These are phyloP conservation scores for Populus euphratica DNA, from an alignment of 345 rosid species.

Conservation along the genomic window DNA sequence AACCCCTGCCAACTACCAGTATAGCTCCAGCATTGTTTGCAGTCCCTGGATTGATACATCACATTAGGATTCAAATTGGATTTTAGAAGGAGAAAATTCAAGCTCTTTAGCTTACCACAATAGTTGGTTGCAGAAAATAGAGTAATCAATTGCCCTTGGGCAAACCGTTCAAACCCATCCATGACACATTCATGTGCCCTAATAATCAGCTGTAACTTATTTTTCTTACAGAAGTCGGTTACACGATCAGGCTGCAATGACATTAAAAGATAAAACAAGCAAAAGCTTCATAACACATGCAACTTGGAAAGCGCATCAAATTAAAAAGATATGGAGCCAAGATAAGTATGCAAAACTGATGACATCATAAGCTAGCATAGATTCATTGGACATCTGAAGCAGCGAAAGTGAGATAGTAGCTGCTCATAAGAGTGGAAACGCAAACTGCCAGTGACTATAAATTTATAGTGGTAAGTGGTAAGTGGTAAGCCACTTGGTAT, in stretches of 20 bases:
- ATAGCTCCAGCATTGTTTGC: conserved; percentile 99
- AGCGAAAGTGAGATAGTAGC: neutral
- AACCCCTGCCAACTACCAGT: conserved; percentile 90
- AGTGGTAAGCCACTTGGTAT: neutral
- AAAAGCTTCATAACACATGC: neutral
- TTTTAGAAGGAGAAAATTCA: neutral
- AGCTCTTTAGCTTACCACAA: conserved; percentile 57
- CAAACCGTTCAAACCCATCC: conserved; percentile 99
- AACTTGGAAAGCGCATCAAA: neutral
- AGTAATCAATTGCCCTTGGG: conserved; percentile 96
- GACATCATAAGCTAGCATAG: neutral
- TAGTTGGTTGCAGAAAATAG: conserved; percentile 97
- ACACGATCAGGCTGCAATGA: conserved; percentile 89
- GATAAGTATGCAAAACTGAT: neutral
- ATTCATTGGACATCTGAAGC: neutral
- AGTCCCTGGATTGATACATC: conserved; percentile 53
- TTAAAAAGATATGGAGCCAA: neutral
- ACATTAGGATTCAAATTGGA: conserved; percentile 13
- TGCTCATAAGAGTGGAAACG: neutral
- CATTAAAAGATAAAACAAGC: neutral
- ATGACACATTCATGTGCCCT: conserved; percentile 99
- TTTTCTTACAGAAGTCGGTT: conserved; percentile 90
- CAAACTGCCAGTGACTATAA: neutral
- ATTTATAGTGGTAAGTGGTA: neutral
- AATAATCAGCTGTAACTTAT: conserved; percentile 83